Conservation (phyloP, 495 filamentous ascomycete species). For the Astrothelium subdiscretum region DNA sequence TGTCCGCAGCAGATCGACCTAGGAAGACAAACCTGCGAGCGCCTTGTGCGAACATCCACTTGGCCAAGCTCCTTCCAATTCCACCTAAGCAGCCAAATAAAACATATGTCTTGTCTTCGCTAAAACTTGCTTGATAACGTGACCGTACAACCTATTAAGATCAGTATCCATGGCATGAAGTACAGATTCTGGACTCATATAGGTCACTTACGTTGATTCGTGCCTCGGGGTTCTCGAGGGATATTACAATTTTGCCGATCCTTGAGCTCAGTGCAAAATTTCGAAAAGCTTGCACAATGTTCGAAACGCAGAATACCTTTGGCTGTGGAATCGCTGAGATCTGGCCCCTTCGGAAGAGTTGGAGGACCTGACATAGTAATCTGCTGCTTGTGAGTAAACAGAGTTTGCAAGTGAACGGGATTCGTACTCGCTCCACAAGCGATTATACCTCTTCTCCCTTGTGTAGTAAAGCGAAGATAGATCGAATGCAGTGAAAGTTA, state of each 20-base stretch:
- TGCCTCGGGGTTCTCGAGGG: slow-evolving; percentile 16
- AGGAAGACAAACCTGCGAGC: slow-evolving; percentile 3
- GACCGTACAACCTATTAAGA: not conserved
- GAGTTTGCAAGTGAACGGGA: too few relatives aligned
- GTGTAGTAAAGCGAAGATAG: slow-evolving; percentile 17
- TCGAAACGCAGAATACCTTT: not conserved
- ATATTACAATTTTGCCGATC: not conserved
- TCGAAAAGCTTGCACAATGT: not conserved
- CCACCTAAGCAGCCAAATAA: slow-evolving; percentile 37
- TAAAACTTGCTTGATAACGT: not conserved
- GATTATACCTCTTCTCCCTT: not conserved
- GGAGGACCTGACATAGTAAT: not conserved
- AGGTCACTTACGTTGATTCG: not conserved
- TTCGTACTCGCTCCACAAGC: too few relatives aligned
- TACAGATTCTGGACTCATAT: not conserved
- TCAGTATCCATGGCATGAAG: too few relatives aligned
- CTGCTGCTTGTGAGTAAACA: too few relatives aligned
- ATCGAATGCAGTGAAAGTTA: slow-evolving; percentile 31
- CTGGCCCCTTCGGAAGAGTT: not conserved
- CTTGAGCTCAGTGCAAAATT: not conserved
- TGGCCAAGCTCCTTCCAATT: slow-evolving; percentile 19
- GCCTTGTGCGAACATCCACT: not conserved
- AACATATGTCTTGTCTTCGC: slow-evolving; percentile 28
- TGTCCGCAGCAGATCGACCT: not conserved
- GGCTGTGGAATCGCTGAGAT: not conserved